phyloP scores from a whole-genome alignment of 2,329 filamentous ascomycete genomes.

The Chaetomiaceae sp. region DNA sequence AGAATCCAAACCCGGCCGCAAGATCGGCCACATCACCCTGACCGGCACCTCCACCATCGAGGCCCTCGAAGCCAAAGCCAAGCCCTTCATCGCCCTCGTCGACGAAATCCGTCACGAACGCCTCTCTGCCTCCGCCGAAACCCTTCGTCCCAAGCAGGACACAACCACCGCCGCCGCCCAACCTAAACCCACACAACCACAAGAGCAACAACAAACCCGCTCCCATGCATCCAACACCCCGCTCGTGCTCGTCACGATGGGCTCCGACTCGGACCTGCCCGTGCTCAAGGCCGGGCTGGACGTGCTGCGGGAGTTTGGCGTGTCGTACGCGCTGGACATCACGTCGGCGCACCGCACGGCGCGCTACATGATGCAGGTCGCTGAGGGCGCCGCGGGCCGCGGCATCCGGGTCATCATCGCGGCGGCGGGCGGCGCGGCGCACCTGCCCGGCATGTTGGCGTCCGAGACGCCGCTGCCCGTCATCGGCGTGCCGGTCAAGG shows the following conservation, averaged over 20 bases:
- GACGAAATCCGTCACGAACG: constrained; percentile 54
- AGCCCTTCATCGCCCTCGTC: constrained; percentile 62
- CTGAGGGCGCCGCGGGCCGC: constrained; percentile 53
- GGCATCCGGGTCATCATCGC: constrained; percentile 71
- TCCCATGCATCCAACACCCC: constrained; percentile 40
- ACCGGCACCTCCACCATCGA: constrained; percentile 62
- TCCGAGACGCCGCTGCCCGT: constrained; percentile 66
- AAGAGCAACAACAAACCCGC: too few species aligned
- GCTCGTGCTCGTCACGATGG: constrained; percentile 74
- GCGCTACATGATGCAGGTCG: constrained; percentile 61
- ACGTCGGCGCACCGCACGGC: constrained; percentile 76
- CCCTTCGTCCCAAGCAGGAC: constrained; percentile 32
- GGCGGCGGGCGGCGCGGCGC: constrained; percentile 67
- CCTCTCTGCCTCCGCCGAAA: constrained; percentile 35
- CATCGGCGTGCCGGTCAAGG: constrained; percentile 72
- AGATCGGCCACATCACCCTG: constrained; percentile 91
- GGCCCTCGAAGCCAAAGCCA: constrained; percentile 52
- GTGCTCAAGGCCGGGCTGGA: constrained; percentile 61
- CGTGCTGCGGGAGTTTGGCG: constrained; percentile 61
- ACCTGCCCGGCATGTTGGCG: constrained; percentile 69
- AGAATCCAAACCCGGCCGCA: constrained; percentile 76
- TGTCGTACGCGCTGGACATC: constrained; percentile 67
- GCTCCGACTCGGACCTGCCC: constrained; percentile 70
- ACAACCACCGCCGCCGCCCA: constrained; percentile 19
- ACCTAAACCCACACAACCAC: neutral